These are phyloP conservation scores for Coniochaeta ligniaria DNA, from an alignment of 2,329 filamentous ascomycete species.

Conservation along the genomic window DNA sequence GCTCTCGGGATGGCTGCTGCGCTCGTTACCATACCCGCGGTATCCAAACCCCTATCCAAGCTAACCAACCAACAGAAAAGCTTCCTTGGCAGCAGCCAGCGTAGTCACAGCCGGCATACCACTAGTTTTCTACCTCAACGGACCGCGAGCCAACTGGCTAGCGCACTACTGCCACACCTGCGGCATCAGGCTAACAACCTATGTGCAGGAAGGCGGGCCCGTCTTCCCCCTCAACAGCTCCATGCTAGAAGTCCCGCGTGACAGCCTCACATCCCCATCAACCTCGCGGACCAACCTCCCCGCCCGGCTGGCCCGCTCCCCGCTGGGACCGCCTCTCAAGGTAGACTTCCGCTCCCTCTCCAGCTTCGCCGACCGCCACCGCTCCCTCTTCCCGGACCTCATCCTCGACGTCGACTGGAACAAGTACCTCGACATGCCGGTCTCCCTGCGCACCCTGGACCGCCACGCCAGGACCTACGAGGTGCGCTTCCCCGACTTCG, in stretches of 20 bases:
- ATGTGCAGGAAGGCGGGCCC: background rate
- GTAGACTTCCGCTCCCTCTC: background rate
- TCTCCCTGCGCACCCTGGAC: background rate
- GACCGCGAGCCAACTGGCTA: background rate
- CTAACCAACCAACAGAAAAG: background rate
- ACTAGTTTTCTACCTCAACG: background rate
- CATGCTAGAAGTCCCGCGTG: background rate
- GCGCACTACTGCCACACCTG: constrained; percentile 1
- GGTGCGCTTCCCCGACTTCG: background rate
- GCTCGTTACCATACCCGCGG: no score
- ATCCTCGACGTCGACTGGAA: constrained; percentile 1
- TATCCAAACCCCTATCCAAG: background rate
- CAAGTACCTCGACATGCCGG: background rate
- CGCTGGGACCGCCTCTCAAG: background rate
- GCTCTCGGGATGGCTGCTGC: background rate
- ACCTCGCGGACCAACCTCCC: background rate
- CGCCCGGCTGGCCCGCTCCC: background rate
- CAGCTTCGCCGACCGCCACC: background rate
- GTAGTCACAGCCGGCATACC: background rate
- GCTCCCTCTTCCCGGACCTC: background rate
- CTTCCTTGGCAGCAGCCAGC: background rate
- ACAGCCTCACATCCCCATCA: background rate
- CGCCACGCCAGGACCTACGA: background rate
- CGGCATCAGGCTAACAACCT: background rate
- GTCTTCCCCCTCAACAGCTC: background rate